Evolutionary conservation across 164 flowering plant species (phyloP), one percentile per base, ranked within the genome.

Genomic region (Chimonanthus salicifolius): DNA sequence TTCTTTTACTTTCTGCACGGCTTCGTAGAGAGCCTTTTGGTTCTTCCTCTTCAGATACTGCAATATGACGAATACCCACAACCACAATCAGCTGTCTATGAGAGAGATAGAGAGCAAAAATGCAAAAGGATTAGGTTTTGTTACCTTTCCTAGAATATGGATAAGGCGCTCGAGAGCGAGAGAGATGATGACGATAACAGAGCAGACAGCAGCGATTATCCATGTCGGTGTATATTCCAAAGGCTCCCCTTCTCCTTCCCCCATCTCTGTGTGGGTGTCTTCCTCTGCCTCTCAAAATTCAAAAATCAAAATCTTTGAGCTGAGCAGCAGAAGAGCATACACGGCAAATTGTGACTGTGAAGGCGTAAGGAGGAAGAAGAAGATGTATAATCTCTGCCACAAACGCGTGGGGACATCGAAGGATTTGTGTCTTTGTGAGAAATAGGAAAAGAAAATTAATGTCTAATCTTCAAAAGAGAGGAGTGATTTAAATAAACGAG

Each of bases 1-100:
- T 87, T 90, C 98, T 82, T 93, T 91, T 50, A 93, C 78, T 75
- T 93, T 93, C 80, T 85, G 89, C 21, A 93, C 67, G 18, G 98
- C 97, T 80, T 91, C 88, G 73, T 65, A 87, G 5, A 93, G 89
- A 7, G 92, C 87, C 73, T 87, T 89, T 77, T 88, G 90, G n/a
- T 87, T 70, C 78, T 88, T 88, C 75, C 63, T 86, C 87, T 90
- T 86, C 78, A 90, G 64, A 60, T 62, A 76, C 97, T 91, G 87
- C 70, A 68, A 51, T 2, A 20, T 16, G 5, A 4, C 47, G 6
- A 54, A 54, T 13, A 50, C 33, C 67, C 7, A 58, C 6, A 58
- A 62, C 15, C 6, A 47, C 48, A 72, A 5, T 47, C 45, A 9
- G 51, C 21, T 5, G 43, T 2, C 13, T 5, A 74, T 60, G 6